These are phyloP conservation scores for Westerdykella sp. DNA, from an alignment of 2,329 filamentous ascomycete genomes.

Conservation along the genomic window DNA sequence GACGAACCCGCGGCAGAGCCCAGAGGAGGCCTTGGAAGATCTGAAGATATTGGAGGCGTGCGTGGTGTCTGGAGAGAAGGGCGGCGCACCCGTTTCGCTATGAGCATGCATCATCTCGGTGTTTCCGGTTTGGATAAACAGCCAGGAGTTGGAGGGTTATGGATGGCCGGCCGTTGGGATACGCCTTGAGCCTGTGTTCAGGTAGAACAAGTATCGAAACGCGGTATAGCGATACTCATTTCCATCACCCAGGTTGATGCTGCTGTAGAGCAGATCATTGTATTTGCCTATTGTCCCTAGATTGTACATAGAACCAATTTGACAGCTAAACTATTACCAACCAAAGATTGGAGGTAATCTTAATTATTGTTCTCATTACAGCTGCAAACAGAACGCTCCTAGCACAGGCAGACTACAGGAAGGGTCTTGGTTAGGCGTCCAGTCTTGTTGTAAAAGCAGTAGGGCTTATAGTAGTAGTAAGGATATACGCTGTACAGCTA, in stretches of 20 bases:
- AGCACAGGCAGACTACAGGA: conserved; percentile 58
- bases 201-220: too few species aligned
- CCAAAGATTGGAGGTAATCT: conserved; percentile 55
- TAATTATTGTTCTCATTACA: conserved; percentile 62
- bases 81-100: conserved; percentile 25
- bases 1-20: conserved; percentile 47
- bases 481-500: conserved; percentile 61
- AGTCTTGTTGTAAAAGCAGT: conserved; percentile 45
- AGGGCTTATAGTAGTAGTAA: conserved; percentile 55
- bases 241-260: too few species aligned
- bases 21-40: conserved; percentile 56
- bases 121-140: too few species aligned
- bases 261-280: too few species aligned
- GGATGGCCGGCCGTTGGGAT: too few species aligned
- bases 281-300: too few species aligned
- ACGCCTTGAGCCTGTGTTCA: too few species aligned
- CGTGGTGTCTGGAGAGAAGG: conserved; percentile 38
- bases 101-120: too few species aligned
- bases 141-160: too few species aligned
- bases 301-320: too few species aligned
- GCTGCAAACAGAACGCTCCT: conserved; percentile 52
- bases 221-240: too few species aligned
- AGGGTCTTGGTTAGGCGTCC: conserved; percentile 50
- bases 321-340: conserved; percentile 48
- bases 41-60: conserved; percentile 49